Evolutionary conservation across 1,284 basidiomycete genomes (phyloP).

Genomic region (Coriolopsis trogii): DNA sequence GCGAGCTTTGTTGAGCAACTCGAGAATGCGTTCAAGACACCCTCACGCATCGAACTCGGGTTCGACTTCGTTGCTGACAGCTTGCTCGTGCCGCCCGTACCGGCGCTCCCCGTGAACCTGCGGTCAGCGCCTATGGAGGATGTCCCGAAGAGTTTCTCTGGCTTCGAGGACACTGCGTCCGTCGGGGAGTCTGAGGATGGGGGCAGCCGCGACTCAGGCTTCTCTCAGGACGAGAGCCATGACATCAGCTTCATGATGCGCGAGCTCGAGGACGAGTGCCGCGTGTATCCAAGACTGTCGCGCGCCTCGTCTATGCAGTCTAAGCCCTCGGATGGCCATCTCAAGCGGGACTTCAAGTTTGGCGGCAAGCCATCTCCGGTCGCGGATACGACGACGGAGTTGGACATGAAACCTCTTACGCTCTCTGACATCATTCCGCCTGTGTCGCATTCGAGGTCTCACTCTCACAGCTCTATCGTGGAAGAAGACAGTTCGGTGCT

Average conservation of each 20-base stretch:
- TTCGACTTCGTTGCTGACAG: slow-evolving; percentile 46
- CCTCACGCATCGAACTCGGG: slow-evolving; percentile 62
- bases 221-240: slow-evolving; percentile 25
- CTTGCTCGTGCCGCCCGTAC: slow-evolving; percentile 42
- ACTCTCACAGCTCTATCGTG: slow-evolving; percentile 37
- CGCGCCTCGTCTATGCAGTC: slow-evolving; percentile 39
- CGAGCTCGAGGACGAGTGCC: slow-evolving; percentile 33
- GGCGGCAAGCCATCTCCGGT: slow-evolving; percentile 52
- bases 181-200: slow-evolving; percentile 16
- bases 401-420: slow-evolving; percentile 46
- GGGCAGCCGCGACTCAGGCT: slow-evolving; percentile 22
- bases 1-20: slow-evolving; percentile 83
- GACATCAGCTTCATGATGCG: slow-evolving; percentile 30
- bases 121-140: slow-evolving; percentile 24
- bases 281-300: slow-evolving; percentile 24
- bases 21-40: slow-evolving; percentile 77
- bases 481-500: slow-evolving; percentile 60
- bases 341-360: slow-evolving; percentile 73
- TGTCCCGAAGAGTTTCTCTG: slow-evolving; percentile 29
- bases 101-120: slow-evolving; percentile 39
- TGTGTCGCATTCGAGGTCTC: slow-evolving; percentile 53
- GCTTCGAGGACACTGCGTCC: slow-evolving; percentile 24
- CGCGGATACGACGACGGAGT: slow-evolving; percentile 17
- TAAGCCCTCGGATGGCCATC: slow-evolving; percentile 59
- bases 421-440: slow-evolving; percentile 77